These are phyloP conservation scores for Aphanomyces stellatus DNA, from an alignment of 352 stramenopile species.

Conservation along the genomic window DNA sequence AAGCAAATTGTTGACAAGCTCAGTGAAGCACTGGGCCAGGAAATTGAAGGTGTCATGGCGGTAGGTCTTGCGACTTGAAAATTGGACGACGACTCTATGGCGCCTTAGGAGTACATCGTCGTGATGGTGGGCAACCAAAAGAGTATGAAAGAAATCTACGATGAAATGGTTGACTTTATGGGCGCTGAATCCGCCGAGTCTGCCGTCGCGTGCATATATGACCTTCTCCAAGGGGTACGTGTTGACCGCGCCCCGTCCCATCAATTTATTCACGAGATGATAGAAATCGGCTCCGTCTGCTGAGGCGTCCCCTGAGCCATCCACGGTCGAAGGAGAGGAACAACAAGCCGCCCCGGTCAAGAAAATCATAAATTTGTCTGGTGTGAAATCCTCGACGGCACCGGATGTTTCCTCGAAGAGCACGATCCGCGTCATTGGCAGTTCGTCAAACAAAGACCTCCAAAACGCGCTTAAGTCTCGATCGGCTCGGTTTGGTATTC, in stretches of 20 bases:
- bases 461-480: slow-evolving; percentile 53
- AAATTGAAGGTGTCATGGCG: slow-evolving; percentile 81
- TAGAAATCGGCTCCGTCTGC: slow-evolving; percentile 8
- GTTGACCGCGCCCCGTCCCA: no score
- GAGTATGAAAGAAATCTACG: slow-evolving; percentile 71
- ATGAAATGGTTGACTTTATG: slow-evolving; percentile 80
- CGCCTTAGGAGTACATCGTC: slow-evolving; percentile 68
- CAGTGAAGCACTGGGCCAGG: slow-evolving; percentile 68
- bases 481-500: slow-evolving; percentile 64
- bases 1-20: slow-evolving; percentile 41
- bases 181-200: slow-evolving; percentile 63
- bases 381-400: slow-evolving; percentile 41
- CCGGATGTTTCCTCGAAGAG: slow-evolving; percentile 10
- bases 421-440: slow-evolving; percentile 8
- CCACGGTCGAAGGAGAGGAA: no score
- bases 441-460: slow-evolving; percentile 27
- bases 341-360: slow-evolving; percentile 28
- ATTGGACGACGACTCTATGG: neutral
- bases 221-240: slow-evolving; percentile 20
- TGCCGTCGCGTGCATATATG: slow-evolving; percentile 63
- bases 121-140: slow-evolving; percentile 85
- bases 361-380: slow-evolving; percentile 40
- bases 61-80: slow-evolving; percentile 26
- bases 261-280: no score
- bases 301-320: neutral